These are phyloP conservation scores for Fusarium pseudonygamai DNA, from an alignment of 2,329 filamentous ascomycete genomes.

Conservation along the genomic window DNA sequence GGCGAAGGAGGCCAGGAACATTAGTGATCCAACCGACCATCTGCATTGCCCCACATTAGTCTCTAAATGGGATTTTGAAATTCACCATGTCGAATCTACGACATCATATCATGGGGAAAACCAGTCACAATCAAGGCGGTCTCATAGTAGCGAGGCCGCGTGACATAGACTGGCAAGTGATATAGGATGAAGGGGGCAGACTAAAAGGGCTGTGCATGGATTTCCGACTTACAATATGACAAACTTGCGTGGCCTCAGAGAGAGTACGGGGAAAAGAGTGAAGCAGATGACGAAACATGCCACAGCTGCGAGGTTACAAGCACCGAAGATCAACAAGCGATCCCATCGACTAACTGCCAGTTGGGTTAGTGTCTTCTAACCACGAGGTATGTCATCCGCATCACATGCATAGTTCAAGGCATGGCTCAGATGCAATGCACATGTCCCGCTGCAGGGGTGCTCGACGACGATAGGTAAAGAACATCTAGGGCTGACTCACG, in stretches of 20 bases:
- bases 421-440: slow-evolving; percentile 54
- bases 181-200: slow-evolving; percentile 8
- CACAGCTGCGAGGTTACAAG: slow-evolving; percentile 87
- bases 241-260: slow-evolving; percentile 89
- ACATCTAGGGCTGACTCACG: slow-evolving; percentile 70
- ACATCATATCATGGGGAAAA: slow-evolving; percentile 29
- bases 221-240: slow-evolving; percentile 85
- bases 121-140: slow-evolving; percentile 19
- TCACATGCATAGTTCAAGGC: slow-evolving; percentile 54
- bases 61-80: slow-evolving; percentile 20
- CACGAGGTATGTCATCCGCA: slow-evolving; percentile 54
- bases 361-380: slow-evolving; percentile 49
- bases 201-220: slow-evolving; percentile 1
- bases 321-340: slow-evolving; percentile 88
- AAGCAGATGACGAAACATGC: slow-evolving; percentile 96
- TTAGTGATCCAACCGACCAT: slow-evolving; percentile 91
- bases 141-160: slow-evolving; percentile 13
- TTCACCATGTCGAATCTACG: slow-evolving; percentile 22
- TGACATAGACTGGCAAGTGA: slow-evolving; percentile 27
- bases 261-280: slow-evolving; percentile 84
- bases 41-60: slow-evolving; percentile 59
- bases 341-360: slow-evolving; percentile 94
- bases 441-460: slow-evolving; percentile 58
- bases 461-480: slow-evolving; percentile 40
- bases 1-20: slow-evolving; percentile 93